These are phyloP conservation scores for Rhodotorula sp. DNA, from an alignment of 1,284 basidiomycete species.

Conservation along the genomic window DNA sequence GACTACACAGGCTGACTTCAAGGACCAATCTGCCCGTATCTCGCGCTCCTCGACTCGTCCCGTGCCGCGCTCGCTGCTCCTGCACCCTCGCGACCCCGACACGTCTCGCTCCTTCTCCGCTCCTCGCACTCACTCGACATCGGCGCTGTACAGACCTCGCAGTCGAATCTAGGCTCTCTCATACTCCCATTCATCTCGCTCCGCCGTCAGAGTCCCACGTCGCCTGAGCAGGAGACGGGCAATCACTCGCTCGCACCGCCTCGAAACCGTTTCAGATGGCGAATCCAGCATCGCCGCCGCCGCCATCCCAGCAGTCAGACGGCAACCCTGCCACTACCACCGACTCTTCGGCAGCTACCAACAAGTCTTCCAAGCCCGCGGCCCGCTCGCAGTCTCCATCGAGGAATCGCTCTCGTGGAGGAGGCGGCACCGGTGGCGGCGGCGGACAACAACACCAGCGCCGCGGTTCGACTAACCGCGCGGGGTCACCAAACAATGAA, in stretches of 20 bases:
- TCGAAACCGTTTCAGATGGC: neutral
- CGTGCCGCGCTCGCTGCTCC: too few species aligned
- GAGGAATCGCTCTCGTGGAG: neutral
- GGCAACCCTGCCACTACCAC: neutral
- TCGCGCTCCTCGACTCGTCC: too few species aligned
- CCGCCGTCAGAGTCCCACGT: too few species aligned
- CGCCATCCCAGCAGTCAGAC: too few species aligned
- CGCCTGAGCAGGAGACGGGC: neutral
- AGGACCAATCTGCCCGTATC: too few species aligned
- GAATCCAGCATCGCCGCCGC: neutral
- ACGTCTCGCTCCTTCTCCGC: too few species aligned
- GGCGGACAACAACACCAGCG: neutral
- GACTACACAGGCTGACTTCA: neutral
- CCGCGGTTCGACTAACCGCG: neutral
- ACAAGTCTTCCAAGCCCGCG: neutral
- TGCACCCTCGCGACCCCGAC: too few species aligned
- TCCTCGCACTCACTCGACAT: too few species aligned
- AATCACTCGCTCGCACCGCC: neutral
- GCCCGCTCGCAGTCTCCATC: neutral
- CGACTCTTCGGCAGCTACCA: neutral
- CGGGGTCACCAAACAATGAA: neutral
- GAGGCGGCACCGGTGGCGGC: neutral
- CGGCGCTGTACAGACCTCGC: too few species aligned
- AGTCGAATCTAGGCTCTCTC: too few species aligned
- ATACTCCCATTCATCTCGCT: too few species aligned